phyloP scores from a whole-genome alignment of 225 moss, liverwort and hornwort genomes.

The Sphagnum contortum region DNA sequence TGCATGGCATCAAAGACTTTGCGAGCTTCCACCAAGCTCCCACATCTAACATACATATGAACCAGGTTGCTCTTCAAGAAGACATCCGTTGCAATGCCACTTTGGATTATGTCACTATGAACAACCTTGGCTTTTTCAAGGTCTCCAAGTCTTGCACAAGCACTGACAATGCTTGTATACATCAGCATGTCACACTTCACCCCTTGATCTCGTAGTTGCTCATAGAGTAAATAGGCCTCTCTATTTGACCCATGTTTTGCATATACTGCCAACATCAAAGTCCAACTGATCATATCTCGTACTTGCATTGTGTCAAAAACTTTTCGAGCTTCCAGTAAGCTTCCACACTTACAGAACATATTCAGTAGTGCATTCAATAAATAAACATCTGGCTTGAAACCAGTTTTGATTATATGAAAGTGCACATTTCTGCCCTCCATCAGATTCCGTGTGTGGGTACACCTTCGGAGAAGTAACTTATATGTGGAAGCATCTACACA shows the following conservation, averaged over 20 bases:
- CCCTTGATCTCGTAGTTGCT: constrained; percentile 4
- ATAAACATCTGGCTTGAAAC: not conserved
- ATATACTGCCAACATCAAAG: constrained; percentile 6
- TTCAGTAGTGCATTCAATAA: constrained; percentile 6
- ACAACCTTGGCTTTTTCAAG: not conserved
- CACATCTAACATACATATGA: not conserved
- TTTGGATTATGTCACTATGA: not conserved
- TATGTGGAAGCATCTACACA: not conserved
- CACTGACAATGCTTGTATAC: not conserved
- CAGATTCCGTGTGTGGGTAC: not conserved
- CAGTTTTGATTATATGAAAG: not conserved
- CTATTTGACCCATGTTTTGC: not conserved
- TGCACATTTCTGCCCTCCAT: not conserved
- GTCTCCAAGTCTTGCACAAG: not conserved
- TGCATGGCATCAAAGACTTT: constrained; percentile 1
- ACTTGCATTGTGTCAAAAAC: constrained; percentile 5
- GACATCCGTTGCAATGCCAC: not conserved
- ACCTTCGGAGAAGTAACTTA: not conserved
- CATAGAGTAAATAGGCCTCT: constrained; percentile 6
- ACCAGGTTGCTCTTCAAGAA: not conserved
- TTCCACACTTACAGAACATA: constrained; percentile 6
- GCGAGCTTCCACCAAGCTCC: not conserved
- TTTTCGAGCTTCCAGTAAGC: constrained; percentile 4
- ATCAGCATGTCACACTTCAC: not conserved
- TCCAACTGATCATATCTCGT: constrained; percentile 4